Evolutionary conservation across 129 eudicot genomes (phyloP), one percentile per base, ranked within the genome.

Genomic region (Saposhnikovia divaricata): DNA sequence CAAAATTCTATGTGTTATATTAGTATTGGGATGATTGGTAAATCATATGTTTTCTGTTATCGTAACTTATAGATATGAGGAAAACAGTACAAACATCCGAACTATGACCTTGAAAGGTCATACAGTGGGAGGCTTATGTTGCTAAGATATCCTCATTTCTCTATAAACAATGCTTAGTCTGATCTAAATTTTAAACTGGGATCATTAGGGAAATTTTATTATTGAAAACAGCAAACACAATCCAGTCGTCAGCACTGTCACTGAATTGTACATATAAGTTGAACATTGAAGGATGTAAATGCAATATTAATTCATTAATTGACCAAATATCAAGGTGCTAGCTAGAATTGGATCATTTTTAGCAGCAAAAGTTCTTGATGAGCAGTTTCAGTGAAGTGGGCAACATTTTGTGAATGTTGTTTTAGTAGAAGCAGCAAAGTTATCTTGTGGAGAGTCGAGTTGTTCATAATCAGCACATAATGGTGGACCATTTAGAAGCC

Each of bases 401-500:
- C 69, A 61, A n/a, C 14, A 37, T 25, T 25, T 61, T 61, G 69
- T n/a, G 11, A 37, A 25, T 25, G 69, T 61, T 61, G 50, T 46
- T 46, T 23, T 7, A 61, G 69, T n/a, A 25, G 69, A 23, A 59
- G 68, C 31, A 59, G 68, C 68, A 23, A 25, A 31, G 2, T 59
- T 25, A 59, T 61, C 15, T 61, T 12, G 3, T 50, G 7, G 4
- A 16, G 23, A 51, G 5, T 51, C 19, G 23, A 55, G 63, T 16
- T 51, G 63, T 8, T 21, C 27, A 55, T 55, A n/a, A 51, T 55
- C 63, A 21, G 63, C 61, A 51, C 9, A 51, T 51, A 21, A 21
- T n/a, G 81, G 37, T 19, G 89, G 83, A 44, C 95, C 95, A 45
- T 89, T 88, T 14, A 93, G 85, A n/a, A 93, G 80, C 34, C 90